A percentile compares a stretch with the other conserved stretches of the same genome.
Conservation (phyloP, 306 rosid species). For the Vigna mungo region DNA sequence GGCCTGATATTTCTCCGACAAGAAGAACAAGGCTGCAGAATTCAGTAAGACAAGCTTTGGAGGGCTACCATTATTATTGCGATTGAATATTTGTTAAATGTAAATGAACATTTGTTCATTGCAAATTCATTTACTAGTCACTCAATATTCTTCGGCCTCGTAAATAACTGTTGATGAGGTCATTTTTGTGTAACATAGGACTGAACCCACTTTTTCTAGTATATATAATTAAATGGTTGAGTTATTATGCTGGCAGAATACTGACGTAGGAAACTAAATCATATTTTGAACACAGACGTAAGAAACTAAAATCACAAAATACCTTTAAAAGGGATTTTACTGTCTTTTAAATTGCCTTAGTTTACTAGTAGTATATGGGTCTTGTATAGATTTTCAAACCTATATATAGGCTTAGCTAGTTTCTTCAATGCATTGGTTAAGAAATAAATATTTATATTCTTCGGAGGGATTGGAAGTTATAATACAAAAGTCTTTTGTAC, state of each 20-base stretch:
- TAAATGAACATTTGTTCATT: conserved; percentile 44
- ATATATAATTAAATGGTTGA: conserved; percentile 6
- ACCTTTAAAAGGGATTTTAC: neutral
- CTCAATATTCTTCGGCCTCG: conserved; percentile 77
- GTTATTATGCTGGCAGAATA: neutral
- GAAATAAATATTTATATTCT: no score
- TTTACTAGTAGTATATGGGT: no score
- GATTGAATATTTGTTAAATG: conserved; percentile 40
- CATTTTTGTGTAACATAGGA: conserved; percentile 45
- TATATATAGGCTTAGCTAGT: no score
- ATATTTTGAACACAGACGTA: neutral
- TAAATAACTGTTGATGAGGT: conserved; percentile 50
- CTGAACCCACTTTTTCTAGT: conserved; percentile 33
- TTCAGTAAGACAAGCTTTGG: conserved; percentile 58
- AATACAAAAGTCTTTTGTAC: no score
- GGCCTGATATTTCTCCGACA: conserved; percentile 71
- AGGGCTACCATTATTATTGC: conserved; percentile 14
- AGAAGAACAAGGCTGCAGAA: conserved; percentile 74
- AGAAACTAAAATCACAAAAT: neutral
- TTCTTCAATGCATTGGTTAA: no score
- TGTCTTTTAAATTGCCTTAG: no score
- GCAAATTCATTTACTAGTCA: conserved; percentile 49
- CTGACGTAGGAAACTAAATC: neutral
- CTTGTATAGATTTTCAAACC: no score
- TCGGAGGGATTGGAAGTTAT: no score